These are phyloP conservation scores for Paspalum vaginatum DNA, from an alignment of 176 grass and related monocot genomes.

Conservation along the genomic window DNA sequence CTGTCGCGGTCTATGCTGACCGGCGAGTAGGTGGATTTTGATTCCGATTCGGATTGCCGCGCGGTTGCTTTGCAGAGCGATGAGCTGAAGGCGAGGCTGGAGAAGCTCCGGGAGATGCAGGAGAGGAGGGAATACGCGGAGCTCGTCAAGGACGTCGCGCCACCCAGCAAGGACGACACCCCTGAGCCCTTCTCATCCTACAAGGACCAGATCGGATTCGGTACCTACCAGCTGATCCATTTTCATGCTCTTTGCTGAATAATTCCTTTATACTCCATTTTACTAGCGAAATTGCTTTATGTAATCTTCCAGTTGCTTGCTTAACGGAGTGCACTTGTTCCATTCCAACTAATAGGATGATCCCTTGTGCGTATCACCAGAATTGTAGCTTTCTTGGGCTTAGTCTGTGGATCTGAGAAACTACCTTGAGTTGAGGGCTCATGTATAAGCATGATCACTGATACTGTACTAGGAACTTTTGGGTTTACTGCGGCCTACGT, in stretches of 20 bases:
- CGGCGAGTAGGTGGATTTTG: neutral
- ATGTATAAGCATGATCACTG: neutral
- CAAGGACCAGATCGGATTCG: constrained; percentile 97
- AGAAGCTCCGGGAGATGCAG: constrained; percentile 74
- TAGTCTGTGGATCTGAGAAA: neutral
- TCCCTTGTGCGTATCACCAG: neutral
- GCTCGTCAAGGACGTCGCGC: constrained; percentile 76
- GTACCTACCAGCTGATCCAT: constrained; percentile 46
- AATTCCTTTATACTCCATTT: neutral
- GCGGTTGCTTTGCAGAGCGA: constrained; percentile 55
- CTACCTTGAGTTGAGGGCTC: neutral
- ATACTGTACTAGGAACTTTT: neutral
- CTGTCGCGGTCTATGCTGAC: neutral
- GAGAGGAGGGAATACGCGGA: constrained; percentile 86
- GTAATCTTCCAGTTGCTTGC: neutral
- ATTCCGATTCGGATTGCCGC: neutral
- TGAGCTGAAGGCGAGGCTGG: constrained; percentile 84
- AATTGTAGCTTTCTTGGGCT: neutral
- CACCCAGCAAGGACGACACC: constrained; percentile 49
- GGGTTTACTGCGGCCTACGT: neutral
- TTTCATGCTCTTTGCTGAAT: neutral
- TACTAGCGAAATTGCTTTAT: neutral
- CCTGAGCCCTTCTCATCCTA: constrained; percentile 91
- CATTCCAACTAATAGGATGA: neutral
- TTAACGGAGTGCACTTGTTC: neutral